These are phyloP conservation scores for Cladophialophora bantiana DNA, from an alignment of 2,329 filamentous ascomycete genomes.

Conservation along the genomic window DNA sequence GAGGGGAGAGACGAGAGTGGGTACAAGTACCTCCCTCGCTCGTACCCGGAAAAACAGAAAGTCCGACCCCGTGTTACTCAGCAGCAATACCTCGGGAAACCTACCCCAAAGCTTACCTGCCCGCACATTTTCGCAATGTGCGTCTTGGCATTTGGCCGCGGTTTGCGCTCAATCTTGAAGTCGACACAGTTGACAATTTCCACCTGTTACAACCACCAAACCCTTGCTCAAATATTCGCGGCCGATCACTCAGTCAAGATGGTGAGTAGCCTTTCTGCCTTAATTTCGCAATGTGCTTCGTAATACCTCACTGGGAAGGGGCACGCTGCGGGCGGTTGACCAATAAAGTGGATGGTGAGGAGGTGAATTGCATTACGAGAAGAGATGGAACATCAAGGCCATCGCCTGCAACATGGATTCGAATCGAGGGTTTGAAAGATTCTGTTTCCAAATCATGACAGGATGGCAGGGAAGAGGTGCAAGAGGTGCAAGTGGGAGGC, in stretches of 20 bases:
- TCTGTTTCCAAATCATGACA: background rate
- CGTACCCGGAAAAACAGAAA: background rate
- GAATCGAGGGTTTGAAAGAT: background rate
- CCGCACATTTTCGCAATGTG: slow-evolving; percentile 29
- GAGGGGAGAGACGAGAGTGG: background rate
- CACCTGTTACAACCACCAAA: slow-evolving; percentile 22
- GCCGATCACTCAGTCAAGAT: slow-evolving; percentile 39
- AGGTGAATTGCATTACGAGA: background rate
- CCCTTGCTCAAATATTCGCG: slow-evolving; percentile 23
- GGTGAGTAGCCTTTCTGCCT: slow-evolving; percentile 37
- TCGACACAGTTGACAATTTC: slow-evolving; percentile 8
- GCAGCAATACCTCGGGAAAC: slow-evolving; percentile 10
- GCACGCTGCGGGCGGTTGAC: background rate
- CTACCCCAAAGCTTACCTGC: slow-evolving; percentile 8
- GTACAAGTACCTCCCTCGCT: too few relatives aligned
- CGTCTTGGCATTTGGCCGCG: slow-evolving; percentile 37
- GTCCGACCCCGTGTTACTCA: background rate
- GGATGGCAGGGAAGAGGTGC: background rate
- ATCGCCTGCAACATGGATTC: background rate
- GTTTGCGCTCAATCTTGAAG: slow-evolving; percentile 23
- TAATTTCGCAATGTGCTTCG: background rate
- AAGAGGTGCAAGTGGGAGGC: background rate
- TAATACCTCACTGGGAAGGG: background rate
- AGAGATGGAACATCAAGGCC: background rate
- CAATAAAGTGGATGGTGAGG: background rate